These are phyloP conservation scores for Blastobotrys persicus DNA, from an alignment of 1,139 yeast genomes.

Conservation along the genomic window DNA sequence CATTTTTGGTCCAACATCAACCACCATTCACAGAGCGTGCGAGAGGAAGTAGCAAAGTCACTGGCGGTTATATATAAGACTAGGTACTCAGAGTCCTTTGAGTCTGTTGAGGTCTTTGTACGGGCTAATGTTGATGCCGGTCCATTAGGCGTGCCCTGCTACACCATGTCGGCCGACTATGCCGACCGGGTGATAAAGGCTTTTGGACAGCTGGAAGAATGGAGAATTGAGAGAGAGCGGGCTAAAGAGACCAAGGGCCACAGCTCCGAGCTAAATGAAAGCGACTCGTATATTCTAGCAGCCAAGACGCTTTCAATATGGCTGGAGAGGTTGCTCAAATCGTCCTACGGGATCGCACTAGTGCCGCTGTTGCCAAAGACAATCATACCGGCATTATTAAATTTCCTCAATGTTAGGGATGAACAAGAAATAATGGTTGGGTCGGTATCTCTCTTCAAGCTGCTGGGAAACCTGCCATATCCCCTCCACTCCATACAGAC, in stretches of 20 bases:
- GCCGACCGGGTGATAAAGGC: conserved; percentile 35
- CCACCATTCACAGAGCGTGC: conserved; percentile 74
- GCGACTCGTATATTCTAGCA: conserved; percentile 39
- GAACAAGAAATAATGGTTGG: conserved; percentile 69
- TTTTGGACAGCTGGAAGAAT: conserved; percentile 47
- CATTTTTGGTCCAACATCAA: conserved; percentile 49
- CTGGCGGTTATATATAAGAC: conserved; percentile 56
- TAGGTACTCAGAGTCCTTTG: conserved; percentile 51
- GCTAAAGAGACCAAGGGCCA: conserved; percentile 24
- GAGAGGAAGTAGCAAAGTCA: conserved; percentile 68
- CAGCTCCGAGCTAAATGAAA: conserved; percentile 32
- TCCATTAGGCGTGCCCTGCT: conserved; percentile 37
- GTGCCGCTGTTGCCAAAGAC: conserved; percentile 40
- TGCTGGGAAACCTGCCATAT: conserved; percentile 59
- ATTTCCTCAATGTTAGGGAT: conserved; percentile 69
- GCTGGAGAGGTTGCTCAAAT: conserved; percentile 27
- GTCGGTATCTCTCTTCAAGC: conserved; percentile 53
- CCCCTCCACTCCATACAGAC: conserved; percentile 44
- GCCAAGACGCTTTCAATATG: conserved; percentile 36
- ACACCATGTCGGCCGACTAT: conserved; percentile 31
- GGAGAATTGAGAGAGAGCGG: conserved; percentile 38
- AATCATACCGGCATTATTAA: conserved; percentile 70
- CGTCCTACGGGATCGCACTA: conserved; percentile 28
- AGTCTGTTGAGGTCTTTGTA: conserved; percentile 47
- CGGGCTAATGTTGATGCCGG: conserved; percentile 40